Conservation (phyloP, 352 stramenopile species). For the Phytophthora foliorum region DNA sequence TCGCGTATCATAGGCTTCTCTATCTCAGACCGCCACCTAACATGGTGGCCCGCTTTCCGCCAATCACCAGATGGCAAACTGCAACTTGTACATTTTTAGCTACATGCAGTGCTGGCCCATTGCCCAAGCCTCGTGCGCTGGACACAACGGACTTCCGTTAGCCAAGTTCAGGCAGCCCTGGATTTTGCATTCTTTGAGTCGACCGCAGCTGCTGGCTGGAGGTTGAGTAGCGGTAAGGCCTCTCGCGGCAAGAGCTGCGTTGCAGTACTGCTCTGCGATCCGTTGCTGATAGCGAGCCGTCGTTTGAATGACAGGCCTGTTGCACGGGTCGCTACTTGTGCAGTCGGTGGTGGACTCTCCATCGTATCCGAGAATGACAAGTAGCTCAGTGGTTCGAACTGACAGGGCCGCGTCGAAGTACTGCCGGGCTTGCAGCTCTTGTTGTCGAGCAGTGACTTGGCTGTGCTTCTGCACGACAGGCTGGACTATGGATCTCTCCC, state of each 20-base stretch:
- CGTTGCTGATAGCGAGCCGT: conserved; percentile 18
- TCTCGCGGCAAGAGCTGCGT: conserved; percentile 4
- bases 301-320: neutral
- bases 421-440: conserved; percentile 12
- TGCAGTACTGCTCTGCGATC: conserved; percentile 17
- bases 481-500: neutral
- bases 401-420: conserved; percentile 10
- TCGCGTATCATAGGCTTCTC: too few relatives aligned
- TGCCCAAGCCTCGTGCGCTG: conserved; percentile 8
- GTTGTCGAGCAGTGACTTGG: conserved; percentile 3
- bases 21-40: too few relatives aligned
- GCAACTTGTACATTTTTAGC: conserved; percentile 6
- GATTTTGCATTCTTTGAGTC: conserved; percentile 7
- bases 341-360: neutral
- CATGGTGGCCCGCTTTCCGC: too few relatives aligned
- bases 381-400: conserved; percentile 5
- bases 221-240: neutral
- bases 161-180: conserved; percentile 6
- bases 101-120: neutral
- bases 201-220: neutral
- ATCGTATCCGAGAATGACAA: conserved; percentile 3
- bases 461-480: neutral
- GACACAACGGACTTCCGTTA: conserved; percentile 7
- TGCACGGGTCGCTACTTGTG: neutral
- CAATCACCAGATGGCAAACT: conserved; percentile 14